Percentiles rank a stretch among this genome's conserved stretches.
phyloP scores from a whole-genome alignment of 2,329 filamentous ascomycete species.

The Fusarium buharicum region DNA sequence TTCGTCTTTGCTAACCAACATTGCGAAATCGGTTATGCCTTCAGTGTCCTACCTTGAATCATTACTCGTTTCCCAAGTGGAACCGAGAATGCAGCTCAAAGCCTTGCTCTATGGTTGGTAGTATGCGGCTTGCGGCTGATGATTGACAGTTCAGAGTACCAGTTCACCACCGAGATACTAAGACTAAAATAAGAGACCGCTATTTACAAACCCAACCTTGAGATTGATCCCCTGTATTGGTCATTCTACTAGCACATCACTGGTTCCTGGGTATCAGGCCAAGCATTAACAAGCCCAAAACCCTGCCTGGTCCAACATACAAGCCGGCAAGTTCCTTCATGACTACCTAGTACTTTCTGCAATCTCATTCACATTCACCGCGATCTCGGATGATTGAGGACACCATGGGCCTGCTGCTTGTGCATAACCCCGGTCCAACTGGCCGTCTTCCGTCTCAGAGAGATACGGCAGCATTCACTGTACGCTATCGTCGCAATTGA shows the following conservation, averaged over 20 bases:
- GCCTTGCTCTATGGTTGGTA: conserved; percentile 7
- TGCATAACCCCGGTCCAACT: conserved; percentile 37
- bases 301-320: conserved; percentile 6
- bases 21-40: conserved; percentile 13
- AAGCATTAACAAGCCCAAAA: conserved; percentile 1
- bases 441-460: conserved; percentile 31
- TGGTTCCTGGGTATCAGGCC: conserved; percentile 2
- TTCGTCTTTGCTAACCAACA: conserved; percentile 13
- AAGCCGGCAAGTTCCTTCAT: conserved; percentile 6
- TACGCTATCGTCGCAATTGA: conserved; percentile 36
- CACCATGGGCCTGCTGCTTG: conserved; percentile 20
- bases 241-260: not conserved
- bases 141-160: conserved; percentile 4
- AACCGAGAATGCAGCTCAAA: too few species aligned
- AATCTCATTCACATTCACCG: conserved; percentile 44
- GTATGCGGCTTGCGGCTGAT: conserved; percentile 6
- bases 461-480: conserved; percentile 22
- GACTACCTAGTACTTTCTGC: conserved; percentile 9
- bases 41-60: conserved; percentile 2
- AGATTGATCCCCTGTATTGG: not conserved
- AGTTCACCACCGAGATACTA: conserved; percentile 3
- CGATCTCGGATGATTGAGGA: conserved; percentile 41
- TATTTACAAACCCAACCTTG: conserved; percentile 1
- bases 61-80: conserved; percentile 20
- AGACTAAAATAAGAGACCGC: conserved; percentile 32